A percentile compares a stretch with the other conserved stretches of the same genome.
These are phyloP conservation scores for Amanita thiersii DNA, from an alignment of 768 basidiomycete species.

Conservation along the genomic window DNA sequence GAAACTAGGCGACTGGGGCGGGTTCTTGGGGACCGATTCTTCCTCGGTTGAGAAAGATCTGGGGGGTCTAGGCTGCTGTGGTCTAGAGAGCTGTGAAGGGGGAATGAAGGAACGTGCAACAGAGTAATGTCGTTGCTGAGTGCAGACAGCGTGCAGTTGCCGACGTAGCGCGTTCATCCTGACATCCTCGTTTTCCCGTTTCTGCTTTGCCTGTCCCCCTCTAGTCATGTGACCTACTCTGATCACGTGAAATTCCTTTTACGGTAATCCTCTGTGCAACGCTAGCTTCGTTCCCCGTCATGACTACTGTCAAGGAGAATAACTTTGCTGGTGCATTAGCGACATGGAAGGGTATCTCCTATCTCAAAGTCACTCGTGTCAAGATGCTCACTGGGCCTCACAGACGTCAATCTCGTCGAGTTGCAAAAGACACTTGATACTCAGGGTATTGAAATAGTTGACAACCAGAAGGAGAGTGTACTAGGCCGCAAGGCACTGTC, in stretches of 20 bases:
- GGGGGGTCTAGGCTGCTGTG: constrained; percentile 3
- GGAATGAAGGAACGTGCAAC: constrained; percentile 25
- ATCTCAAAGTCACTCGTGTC: neutral
- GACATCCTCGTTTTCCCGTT: too few species aligned
- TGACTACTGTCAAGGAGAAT: constrained; percentile 42
- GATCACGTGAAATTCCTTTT: constrained; percentile 1
- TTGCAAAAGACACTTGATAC: constrained; percentile 89
- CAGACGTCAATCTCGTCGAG: constrained; percentile 83
- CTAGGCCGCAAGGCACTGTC: constrained; percentile 90
- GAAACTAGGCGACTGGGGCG: constrained; percentile 68
- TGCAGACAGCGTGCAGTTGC: constrained; percentile 13
- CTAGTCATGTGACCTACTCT: neutral
- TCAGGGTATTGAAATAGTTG: constrained; percentile 92
- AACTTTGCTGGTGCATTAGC: constrained; percentile 91
- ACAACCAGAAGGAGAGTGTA: constrained; percentile 97
- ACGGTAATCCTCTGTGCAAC: neutral
- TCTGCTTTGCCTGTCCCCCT: too few species aligned
- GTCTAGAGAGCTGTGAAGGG: constrained; percentile 20
- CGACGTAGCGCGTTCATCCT: constrained; percentile 7
- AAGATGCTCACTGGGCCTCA: neutral
- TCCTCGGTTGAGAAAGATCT: neutral
- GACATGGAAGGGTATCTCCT: constrained; percentile 78
- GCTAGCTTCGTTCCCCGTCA: constrained; percentile 9
- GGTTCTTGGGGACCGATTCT: constrained; percentile 12
- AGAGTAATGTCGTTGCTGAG: constrained; percentile 16